Base-by-base conservation (phyloP, 139 green algal genomes). In the Chlorella sp. region DNA sequence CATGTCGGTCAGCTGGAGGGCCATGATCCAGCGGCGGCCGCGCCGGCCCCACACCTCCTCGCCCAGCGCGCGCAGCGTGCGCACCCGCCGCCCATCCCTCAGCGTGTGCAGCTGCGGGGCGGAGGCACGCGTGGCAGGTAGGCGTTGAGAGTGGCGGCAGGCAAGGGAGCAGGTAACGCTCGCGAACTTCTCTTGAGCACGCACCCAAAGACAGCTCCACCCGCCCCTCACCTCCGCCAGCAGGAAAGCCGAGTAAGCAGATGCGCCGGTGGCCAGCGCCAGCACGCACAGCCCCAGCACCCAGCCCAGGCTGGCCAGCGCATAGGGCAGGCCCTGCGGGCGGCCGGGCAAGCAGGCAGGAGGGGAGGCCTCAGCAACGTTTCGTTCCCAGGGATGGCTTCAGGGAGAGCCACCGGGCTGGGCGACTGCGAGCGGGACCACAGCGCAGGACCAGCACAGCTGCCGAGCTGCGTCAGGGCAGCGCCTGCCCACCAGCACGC, bases 91-190 rank as follows among this genome's bases (percentile, higher is more conserved):
- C 72, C 72, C 72, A 15, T 64, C 47, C 2, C 44, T n/a, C 44
- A 80, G 72, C 47, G 44, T 80, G 72, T 80, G 72, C 72, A 80
- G 44, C 72, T 80, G 72, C 72, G 23, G 51, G 69, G 38, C 20
- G 69, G 67, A n/a, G n/a, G n/a, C n/a, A n/a, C n/a, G n/a, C n/a
- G n/a, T n/a, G n/a, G n/a, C n/a, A n/a, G n/a, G n/a, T n/a, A n/a
- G n/a, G n/a, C n/a, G n/a, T n/a, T n/a, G n/a, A n/a, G n/a, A n/a
- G n/a, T n/a, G n/a, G n/a, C n/a, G n/a, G n/a, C n/a, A n/a, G n/a
- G n/a, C n/a, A n/a, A n/a, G n/a, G n/a, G n/a, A n/a, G n/a, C n/a
- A n/a, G n/a, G n/a, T n/a, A n/a, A n/a, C n/a, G n/a, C n/a, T n/a
- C n/a, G n/a, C n/a, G n/a, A n/a, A n/a, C n/a, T n/a, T n/a, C n/a